Percentiles rank a stretch among this genome's conserved stretches.
phyloP scores from a whole-genome alignment of 108 stramenopile species.

The Pseudonitzschia delicatissima region DNA sequence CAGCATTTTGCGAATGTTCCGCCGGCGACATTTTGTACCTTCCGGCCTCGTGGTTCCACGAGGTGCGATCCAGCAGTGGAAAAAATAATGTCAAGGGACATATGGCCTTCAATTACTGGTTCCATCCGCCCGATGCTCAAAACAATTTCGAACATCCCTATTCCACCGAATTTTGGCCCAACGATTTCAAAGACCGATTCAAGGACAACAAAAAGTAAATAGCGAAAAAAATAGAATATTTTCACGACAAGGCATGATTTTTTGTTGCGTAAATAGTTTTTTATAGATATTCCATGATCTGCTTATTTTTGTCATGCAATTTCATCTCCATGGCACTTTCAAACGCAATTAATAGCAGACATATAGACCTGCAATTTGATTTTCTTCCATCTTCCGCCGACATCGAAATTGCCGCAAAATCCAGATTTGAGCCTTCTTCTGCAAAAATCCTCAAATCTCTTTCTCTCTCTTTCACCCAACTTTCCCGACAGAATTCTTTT shows the following conservation, averaged over 20 bases:
- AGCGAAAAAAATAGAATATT: neutral
- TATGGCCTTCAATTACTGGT: constrained; percentile 95
- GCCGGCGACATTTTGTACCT: constrained; percentile 91
- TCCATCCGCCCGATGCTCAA: constrained; percentile 87
- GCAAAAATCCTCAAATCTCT: too few species aligned
- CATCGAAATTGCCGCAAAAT: neutral
- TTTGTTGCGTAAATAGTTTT: neutral
- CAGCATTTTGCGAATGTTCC: constrained; percentile 46
- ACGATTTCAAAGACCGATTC: constrained; percentile 10
- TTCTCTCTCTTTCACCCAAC: neutral
- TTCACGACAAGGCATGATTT: neutral
- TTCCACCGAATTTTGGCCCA: constrained; percentile 52
- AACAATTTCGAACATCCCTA: constrained; percentile 60
- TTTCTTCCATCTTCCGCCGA: too few species aligned
- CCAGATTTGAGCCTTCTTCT: neutral
- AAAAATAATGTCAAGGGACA: constrained; percentile 38
- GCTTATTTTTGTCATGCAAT: neutral
- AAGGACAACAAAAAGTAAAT: neutral
- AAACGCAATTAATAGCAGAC: too few species aligned
- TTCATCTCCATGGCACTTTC: neutral
- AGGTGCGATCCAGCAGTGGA: constrained; percentile 68
- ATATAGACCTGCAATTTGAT: too few species aligned
- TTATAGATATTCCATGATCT: neutral
- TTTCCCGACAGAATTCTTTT: neutral
- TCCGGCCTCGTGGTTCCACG: constrained; percentile 97